phyloP scores from a whole-genome alignment of 192 early-diverging fungal species.

The Pecoramyces ruminantium region DNA sequence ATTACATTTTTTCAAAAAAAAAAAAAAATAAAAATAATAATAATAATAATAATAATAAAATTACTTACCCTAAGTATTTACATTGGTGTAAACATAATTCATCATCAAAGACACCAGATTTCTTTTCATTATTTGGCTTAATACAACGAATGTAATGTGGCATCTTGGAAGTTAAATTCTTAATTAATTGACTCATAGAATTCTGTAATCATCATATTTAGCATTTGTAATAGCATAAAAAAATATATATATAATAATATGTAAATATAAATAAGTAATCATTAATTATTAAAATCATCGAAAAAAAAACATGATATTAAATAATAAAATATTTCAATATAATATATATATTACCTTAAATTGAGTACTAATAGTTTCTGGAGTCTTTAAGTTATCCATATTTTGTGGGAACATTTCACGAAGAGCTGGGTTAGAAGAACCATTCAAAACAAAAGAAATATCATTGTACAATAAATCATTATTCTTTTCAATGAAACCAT shows the following conservation, averaged over 20 bases:
- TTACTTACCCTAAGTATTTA: slow-evolving; percentile 95
- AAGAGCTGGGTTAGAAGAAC: slow-evolving; percentile 46
- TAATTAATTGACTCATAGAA: background rate
- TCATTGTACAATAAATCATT: slow-evolving; percentile 92
- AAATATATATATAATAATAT: too few relatives aligned
- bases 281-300: too few relatives aligned
- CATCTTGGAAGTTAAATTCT: background rate
- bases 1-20: too few relatives aligned
- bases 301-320: too few relatives aligned
- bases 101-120: slow-evolving; percentile 73
- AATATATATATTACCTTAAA: slow-evolving; percentile 41
- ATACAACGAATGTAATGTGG: slow-evolving; percentile 27
- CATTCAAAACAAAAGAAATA: slow-evolving; percentile 13
- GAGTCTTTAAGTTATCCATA: slow-evolving; percentile 82
- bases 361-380: slow-evolving; percentile 90
- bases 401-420: slow-evolving; percentile 74
- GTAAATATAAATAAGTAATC: too few relatives aligned
- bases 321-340: too few relatives aligned
- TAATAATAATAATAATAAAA: slow-evolving; percentile 38
- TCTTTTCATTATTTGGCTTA: slow-evolving; percentile 94
- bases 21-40: background rate
- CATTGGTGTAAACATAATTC: slow-evolving; percentile 26
- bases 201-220: background rate
- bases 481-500: slow-evolving; percentile 95
- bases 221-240: too few relatives aligned